Evolutionary conservation across 495 filamentous ascomycete genomes (phyloP), one percentile per base, ranked within the genome.

Genomic region (Usnea hakonensis): DNA sequence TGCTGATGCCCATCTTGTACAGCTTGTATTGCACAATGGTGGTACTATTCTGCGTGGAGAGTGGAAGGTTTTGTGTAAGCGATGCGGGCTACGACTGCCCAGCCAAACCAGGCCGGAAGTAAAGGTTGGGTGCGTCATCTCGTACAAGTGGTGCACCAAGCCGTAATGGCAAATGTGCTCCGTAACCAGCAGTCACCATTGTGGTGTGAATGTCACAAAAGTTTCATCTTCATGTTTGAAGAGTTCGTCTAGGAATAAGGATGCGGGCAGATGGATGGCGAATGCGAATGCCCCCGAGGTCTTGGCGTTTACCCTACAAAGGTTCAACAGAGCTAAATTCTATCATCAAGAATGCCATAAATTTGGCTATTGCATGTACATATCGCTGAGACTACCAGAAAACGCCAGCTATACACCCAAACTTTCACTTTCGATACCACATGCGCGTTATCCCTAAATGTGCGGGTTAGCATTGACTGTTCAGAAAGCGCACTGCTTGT

Each of bases 381-480:
- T 6, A 55, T 9, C 19, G 50, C 48, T 40, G 33, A 41, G n/a
- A 8, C 4, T 13, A 3, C 23, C 38, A 30, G 28, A 28, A 21
- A 33, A 53, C 30, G 35, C 48, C 30, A 21, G 26, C n/a, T 61
- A 40, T 54, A 61, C 58, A 43, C 36, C 41, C 2, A 35, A 43
- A 61, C 21, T 9, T 32, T 61, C 61, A 69, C 58, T 69, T 69
- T 37, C 67, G 54, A 53, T 69, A 69, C 67, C 67, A 69, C 57
- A 67, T 61, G 19, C 61, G 38, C 26, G 53, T 52, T 30, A 52
- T 52, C 16, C 48, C 48, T 52, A 19, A 32, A 32, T n/a, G 48
- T 21, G 55, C 17, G 44, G 19, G 5, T 61, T 26, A 61, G 43
- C 46, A 48, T 64, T 36, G 61, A 67, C 52, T 71, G 57, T 52